Percentiles rank a stretch among this genome's conserved stretches.
Evolutionary conservation across 1,284 basidiomycete genomes (phyloP).

Genomic region (Cryptococcus sp.): DNA sequence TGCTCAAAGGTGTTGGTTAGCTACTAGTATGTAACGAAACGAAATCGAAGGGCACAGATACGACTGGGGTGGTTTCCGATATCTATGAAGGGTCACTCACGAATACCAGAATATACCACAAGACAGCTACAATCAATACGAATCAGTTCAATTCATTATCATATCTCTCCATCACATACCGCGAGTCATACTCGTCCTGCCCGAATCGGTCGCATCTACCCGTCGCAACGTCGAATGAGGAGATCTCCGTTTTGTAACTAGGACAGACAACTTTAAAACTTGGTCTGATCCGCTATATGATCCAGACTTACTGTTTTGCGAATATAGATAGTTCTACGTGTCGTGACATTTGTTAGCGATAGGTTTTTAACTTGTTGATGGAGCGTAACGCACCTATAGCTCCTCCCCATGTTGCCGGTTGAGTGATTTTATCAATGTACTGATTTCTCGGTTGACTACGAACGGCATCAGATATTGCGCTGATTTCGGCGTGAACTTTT

Average conservation of each 20-base stretch:
- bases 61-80: constrained; percentile 1
- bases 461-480: not conserved
- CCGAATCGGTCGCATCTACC: constrained; percentile 84
- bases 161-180: constrained; percentile 25
- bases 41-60: not conserved
- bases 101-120: constrained; percentile 87
- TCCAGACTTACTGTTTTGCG: constrained; percentile 60
- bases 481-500: too few relatives aligned
- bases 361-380: not conserved
- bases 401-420: constrained; percentile 83
- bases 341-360: constrained; percentile 5
- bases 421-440: constrained; percentile 78
- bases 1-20: constrained; percentile 15
- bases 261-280: not conserved
- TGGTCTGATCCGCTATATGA: not conserved
- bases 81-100: constrained; percentile 46
- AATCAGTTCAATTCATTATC: constrained; percentile 9
- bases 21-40: not conserved
- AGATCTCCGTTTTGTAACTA: constrained; percentile 76
- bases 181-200: constrained; percentile 57
- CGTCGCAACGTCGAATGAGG: constrained; percentile 85
- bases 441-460: constrained; percentile 66
- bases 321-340: constrained; percentile 71
- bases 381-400: constrained; percentile 63
- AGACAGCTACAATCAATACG: constrained; percentile 51